Evolutionary conservation across 805 yeast genomes (phyloP).

Genomic region (Saitoella complicata): DNA sequence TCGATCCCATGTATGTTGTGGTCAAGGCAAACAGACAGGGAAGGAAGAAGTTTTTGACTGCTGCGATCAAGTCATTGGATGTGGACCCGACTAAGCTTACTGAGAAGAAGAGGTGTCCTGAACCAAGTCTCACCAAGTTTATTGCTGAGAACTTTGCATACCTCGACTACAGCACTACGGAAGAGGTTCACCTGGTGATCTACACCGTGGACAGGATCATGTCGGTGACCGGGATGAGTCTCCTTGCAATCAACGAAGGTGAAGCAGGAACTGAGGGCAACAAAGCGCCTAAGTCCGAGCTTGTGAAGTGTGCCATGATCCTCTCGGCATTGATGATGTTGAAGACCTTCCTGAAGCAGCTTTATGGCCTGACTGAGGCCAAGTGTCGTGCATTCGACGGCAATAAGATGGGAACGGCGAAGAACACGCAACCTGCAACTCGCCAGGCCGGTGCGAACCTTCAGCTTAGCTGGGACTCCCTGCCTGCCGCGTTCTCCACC

Average conservation of each 20-base stretch:
- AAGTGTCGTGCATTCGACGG: slow-evolving; percentile 5
- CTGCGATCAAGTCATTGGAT: slow-evolving; percentile 4
- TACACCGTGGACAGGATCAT: slow-evolving; percentile 30
- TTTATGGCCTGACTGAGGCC: slow-evolving; percentile 7
- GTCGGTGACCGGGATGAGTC: slow-evolving; percentile 24
- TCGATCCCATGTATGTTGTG: slow-evolving; percentile 28
- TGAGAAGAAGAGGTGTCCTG: slow-evolving; percentile 9
- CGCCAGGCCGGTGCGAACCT: too few relatives aligned
- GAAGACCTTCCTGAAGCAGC: slow-evolving; percentile 6
- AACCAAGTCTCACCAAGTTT: slow-evolving; percentile 22
- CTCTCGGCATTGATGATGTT: slow-evolving; percentile 5
- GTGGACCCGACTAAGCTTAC: slow-evolving; percentile 15
- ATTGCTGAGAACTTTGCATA: slow-evolving; percentile 26
- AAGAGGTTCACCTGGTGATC: slow-evolving; percentile 35
- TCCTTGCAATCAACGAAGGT: too few relatives aligned
- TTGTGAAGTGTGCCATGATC: slow-evolving; percentile 5
- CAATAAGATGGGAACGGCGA: neutral
- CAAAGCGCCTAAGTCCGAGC: neutral
- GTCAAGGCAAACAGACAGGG: slow-evolving; percentile 27
- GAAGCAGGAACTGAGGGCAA: too few relatives aligned
- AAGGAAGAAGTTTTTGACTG: slow-evolving; percentile 26
- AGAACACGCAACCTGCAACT: too few relatives aligned
- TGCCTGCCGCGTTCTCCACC: too few relatives aligned
- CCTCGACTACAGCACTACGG: slow-evolving; percentile 28
- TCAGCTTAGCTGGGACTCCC: too few relatives aligned